These are phyloP conservation scores for Phaeophleospora eucalypticola DNA, from an alignment of 2,329 filamentous ascomycete species.

Conservation along the genomic window DNA sequence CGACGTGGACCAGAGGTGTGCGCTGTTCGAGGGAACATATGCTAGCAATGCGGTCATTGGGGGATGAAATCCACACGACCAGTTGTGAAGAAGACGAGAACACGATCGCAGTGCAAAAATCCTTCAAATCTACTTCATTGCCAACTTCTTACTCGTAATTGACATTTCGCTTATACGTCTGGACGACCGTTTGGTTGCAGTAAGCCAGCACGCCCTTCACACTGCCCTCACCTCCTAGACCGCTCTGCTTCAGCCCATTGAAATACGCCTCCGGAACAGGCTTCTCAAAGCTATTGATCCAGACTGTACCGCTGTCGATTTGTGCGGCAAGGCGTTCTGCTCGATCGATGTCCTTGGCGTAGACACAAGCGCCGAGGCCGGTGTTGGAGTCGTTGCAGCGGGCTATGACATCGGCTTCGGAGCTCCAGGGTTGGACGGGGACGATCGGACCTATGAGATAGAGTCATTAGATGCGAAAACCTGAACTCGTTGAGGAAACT, in stretches of 20 bases:
- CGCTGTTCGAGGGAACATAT: constrained; percentile 24
- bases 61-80: too few species aligned
- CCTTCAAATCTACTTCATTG: too few species aligned
- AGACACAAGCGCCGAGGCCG: constrained; percentile 54
- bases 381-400: constrained; percentile 48
- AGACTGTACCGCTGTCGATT: constrained; percentile 54
- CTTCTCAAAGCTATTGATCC: constrained; percentile 51
- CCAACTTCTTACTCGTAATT: too few species aligned
- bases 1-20: constrained; percentile 29
- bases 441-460: too few species aligned
- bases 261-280: constrained; percentile 52
- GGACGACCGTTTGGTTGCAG: constrained; percentile 41
- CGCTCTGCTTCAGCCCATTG: constrained; percentile 68
- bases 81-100: too few species aligned
- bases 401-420: constrained; percentile 45
- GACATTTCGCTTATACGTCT: constrained; percentile 3
- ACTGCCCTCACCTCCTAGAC: constrained; percentile 53
- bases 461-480: too few species aligned
- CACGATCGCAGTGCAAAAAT: too few species aligned
- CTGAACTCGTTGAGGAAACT: too few species aligned
- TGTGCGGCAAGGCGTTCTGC: constrained; percentile 46
- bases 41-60: constrained; percentile 2
- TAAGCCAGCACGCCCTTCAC: constrained; percentile 43
- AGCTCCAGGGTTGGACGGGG: constrained; percentile 43
- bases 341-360: constrained; percentile 47